Percentiles rank a stretch among this genome's conserved stretches.
Evolutionary conservation across 768 basidiomycete genomes (phyloP).

Genomic region (Lactifluus echinatus): DNA sequence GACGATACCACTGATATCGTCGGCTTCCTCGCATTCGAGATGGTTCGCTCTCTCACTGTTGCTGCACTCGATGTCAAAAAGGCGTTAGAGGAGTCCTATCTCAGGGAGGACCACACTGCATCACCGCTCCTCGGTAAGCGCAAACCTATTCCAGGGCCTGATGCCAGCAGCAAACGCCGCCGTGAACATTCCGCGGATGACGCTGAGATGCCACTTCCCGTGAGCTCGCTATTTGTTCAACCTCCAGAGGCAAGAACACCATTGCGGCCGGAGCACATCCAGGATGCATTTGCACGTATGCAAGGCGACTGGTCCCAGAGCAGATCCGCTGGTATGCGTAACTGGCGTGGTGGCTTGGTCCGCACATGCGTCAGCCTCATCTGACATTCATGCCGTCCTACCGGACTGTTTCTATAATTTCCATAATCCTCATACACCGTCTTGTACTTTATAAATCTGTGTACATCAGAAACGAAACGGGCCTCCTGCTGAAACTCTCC

Average conservation of each 20-base stretch:
- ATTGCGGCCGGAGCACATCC: slow-evolving; percentile 76
- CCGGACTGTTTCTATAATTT: background rate
- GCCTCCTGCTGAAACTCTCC: slow-evolving; percentile 3
- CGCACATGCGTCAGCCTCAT: slow-evolving; percentile 76
- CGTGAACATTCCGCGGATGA: slow-evolving; percentile 50
- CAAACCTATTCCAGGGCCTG: slow-evolving; percentile 36
- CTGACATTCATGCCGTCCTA: slow-evolving; percentile 27
- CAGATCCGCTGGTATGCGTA: slow-evolving; percentile 78
- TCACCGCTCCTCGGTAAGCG: slow-evolving; percentile 65
- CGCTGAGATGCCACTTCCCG: slow-evolving; percentile 51
- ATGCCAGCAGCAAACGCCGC: slow-evolving; percentile 40
- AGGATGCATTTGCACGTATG: slow-evolving; percentile 87
- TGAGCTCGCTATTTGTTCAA: slow-evolving; percentile 68
- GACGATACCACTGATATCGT: slow-evolving; percentile 96
- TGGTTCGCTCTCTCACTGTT: slow-evolving; percentile 88
- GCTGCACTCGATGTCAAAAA: slow-evolving; percentile 81
- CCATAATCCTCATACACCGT: slow-evolving; percentile 6
- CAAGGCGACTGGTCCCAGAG: slow-evolving; percentile 77
- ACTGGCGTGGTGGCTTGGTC: slow-evolving; percentile 81
- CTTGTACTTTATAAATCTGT: slow-evolving; percentile 21
- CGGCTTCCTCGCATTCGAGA: slow-evolving; percentile 94
- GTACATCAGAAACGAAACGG: slow-evolving; percentile 12
- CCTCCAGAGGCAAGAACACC: slow-evolving; percentile 77
- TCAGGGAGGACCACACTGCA: slow-evolving; percentile 52
- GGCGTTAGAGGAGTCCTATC: slow-evolving; percentile 61